A percentile compares a stretch with the other conserved stretches of the same genome.
Conservation (phyloP, 306 rosid species). For the Prunus fruticosa region DNA sequence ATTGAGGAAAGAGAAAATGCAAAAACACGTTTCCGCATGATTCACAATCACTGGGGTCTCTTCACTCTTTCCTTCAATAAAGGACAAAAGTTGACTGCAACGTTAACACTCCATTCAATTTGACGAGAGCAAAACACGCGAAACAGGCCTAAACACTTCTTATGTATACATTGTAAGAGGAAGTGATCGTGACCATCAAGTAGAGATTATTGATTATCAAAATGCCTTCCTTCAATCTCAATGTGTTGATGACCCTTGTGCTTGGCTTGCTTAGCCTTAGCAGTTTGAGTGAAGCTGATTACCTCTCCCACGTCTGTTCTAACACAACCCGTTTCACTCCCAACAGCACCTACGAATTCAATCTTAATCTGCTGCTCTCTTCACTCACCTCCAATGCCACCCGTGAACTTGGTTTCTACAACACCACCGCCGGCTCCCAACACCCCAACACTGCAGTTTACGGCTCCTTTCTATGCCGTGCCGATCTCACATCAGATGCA, state of each 20-base stretch:
- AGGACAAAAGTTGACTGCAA: no score
- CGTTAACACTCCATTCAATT: no score
- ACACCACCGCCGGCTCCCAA: conserved; percentile 1
- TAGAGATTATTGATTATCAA: not conserved
- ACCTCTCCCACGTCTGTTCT: conserved; percentile 25
- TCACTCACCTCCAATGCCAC: not conserved
- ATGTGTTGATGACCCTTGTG: not conserved
- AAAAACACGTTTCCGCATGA: no score
- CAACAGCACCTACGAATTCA: conserved; percentile 36
- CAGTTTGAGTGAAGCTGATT: not conserved
- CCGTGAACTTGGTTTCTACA: not conserved
- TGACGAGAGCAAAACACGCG: no score
- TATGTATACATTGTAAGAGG: not conserved
- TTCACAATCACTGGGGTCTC: no score
- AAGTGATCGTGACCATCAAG: no score
- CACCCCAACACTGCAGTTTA: not conserved
- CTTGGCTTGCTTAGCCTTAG: not conserved
- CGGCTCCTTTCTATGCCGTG: conserved; percentile 15
- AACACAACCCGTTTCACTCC: conserved; percentile 27
- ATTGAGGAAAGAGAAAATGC: no score
- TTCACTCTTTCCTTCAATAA: no score
- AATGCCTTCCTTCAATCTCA: not conserved
- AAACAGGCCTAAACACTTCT: not conserved
- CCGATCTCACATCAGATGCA: not conserved
- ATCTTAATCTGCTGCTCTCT: conserved; percentile 16